Base-by-base conservation (phyloP, 805 yeast species). In the Starmerella tilneyi region DNA sequence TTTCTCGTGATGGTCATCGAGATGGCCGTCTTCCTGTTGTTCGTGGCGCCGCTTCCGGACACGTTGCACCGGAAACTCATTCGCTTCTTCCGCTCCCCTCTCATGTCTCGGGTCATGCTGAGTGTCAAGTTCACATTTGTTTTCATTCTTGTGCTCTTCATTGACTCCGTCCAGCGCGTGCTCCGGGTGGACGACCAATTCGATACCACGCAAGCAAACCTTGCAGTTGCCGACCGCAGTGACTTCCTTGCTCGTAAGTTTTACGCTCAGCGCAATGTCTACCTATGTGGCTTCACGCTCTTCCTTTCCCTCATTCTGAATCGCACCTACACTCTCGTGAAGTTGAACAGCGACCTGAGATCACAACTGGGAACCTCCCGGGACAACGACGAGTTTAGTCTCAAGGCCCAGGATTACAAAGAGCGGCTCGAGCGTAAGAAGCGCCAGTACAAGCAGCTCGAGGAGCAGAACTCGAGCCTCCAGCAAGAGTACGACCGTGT, bases 221-320 rank as follows among this genome's bases (percentile, higher is more conserved):
- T 65, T 37, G 57, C 61, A 31, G 59, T 65, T 38, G 65, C 63
- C 37, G 89, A 83, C 56, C 72, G 95, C 48, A 68, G 85, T 17
- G 97, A 92, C 59, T 71, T 83, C 45, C 86, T 82, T 63, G 92
- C 96, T 19, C 76, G 96, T 64, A 75, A 86, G 59, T 92, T 92
- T 65, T 88, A 88, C 60, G 85, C 96, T 17, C 98, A 92, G 68
- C 78, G 99, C 68, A 92, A 92, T 70, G 77, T 86, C 80, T 92
- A 92, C 58, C 72, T 92, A 41, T 85, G 96, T 55, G 99, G 99
- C 1, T 85, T 88, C 66, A 86, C 97, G 2, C 73, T 92, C 62
- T 92, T 92, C 63, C 70, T 92, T 58, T 83, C 95, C 2, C 71
- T 88, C 59, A 81, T 85, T 43, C 77, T 88, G 54, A 78, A 81